These are phyloP conservation scores for sorghum (Sorghum bicolor) DNA, from an alignment of 176 grass and related monocot species.

Conservation along the genomic window Sorghum_bicolor_NCBIv3 NC_012874.2:2258001-2258500, in stretches of 20 bases:
- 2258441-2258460: background rate
- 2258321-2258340: slow-evolving; percentile 77
- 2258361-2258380: slow-evolving; percentile 95
- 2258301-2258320: slow-evolving; percentile 81
- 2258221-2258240: background rate
- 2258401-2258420: background rate
- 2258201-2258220: slow-evolving; percentile 23
- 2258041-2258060: background rate
- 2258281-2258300: slow-evolving; percentile 84
- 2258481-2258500: slow-evolving; percentile 99
- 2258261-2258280: background rate
- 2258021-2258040: slow-evolving; percentile 21
- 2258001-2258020: slow-evolving; percentile 90
- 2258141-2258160: slow-evolving; percentile 87
- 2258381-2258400: slow-evolving; percentile 81
- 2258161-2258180: slow-evolving; percentile 86
- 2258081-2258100: slow-evolving; percentile 67
- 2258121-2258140: slow-evolving; percentile 82
- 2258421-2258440: background rate
- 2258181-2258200: slow-evolving; percentile 83
- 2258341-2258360: slow-evolving; percentile 76
- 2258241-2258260: background rate
- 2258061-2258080: background rate
- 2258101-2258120: slow-evolving; percentile 83
- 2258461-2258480: slow-evolving; percentile 64